Base-by-base conservation (phyloP, 371 early-diverging fungal species). In the Mortierella sp. region DNA sequence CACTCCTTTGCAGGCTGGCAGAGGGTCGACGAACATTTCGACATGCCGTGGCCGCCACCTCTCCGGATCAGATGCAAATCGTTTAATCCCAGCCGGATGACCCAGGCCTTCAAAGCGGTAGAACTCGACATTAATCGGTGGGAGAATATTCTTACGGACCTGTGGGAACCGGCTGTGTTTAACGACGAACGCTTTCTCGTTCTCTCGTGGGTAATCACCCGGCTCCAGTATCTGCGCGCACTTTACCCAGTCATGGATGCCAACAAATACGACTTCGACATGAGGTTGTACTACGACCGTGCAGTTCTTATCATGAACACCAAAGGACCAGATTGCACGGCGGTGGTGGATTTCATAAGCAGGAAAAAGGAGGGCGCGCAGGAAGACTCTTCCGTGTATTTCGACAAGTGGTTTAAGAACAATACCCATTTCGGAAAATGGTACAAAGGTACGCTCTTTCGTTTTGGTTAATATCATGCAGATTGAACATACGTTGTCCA, bases 231-330 rank as follows among this genome's bases (percentile, higher is more conserved):
- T 35, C 10, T 16, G 2, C 65, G 65, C 10, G 65, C 65, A 3
- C 35, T 65, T 4, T 65, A 38, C 10, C 65, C 65, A 12, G 65
- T 65, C 65, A 65, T 65, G 65, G 65, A 65, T 21, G 65, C 65
- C 3, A 8, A 65, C 41, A 38, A 18, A 21, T 65, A 18, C 38
- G 65, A 65, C 21, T 65, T 38, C 35, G 21, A 38, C 65, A 38
- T 65, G 4, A 16, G 21, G 0, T 8, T 3, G 65, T 35, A 65
- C 38, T 65, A 38, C 35, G 2, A 65, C 38, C 1, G 1, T 14
- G 24, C 24, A 35, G 10, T 18, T 21, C 18, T 5, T 10, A 3
- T 38, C 8, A 65, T 65, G 21, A 35, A 65, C 41, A 10, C 2
- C 38, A 65, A 65, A 21, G 65, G 65, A 7, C 65, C 65, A 10